Evolutionary conservation across 2,329 filamentous ascomycete species (phyloP).

Genomic region (Phyllachora maydis): DNA sequence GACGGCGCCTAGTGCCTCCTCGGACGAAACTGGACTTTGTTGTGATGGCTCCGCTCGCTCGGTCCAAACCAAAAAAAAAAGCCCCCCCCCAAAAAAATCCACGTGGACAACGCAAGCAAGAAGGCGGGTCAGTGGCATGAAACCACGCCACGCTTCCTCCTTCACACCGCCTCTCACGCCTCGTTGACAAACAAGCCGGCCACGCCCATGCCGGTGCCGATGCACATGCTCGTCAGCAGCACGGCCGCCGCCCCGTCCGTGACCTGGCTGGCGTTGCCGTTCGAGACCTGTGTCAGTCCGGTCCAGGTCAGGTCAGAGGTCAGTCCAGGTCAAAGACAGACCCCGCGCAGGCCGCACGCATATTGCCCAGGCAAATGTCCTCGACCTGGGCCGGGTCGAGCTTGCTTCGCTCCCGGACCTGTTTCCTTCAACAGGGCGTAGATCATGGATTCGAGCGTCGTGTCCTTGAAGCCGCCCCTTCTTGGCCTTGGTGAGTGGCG

Average conservation of each 20-base stretch:
- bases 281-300: slow-evolving; percentile 39
- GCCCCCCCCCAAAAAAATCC: no score
- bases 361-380: slow-evolving; percentile 86
- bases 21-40: no score
- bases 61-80: no score
- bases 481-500: slow-evolving; percentile 67
- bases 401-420: slow-evolving; percentile 48
- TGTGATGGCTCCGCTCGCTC: no score
- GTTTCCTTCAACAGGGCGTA: slow-evolving; percentile 67
- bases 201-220: slow-evolving; percentile 50
- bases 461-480: slow-evolving; percentile 97
- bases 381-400: slow-evolving; percentile 66
- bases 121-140: no score
- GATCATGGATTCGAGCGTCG: slow-evolving; percentile 66
- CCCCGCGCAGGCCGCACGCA: slow-evolving; percentile 23
- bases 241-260: slow-evolving; percentile 71
- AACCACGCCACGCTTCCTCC: neutral
- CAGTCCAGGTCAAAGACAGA: neutral
- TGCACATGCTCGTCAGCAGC: slow-evolving; percentile 79
- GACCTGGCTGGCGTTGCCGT: slow-evolving; percentile 78
- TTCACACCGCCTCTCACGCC: slow-evolving; percentile 5
- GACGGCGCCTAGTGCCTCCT: no score
- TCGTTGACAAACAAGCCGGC: slow-evolving; percentile 46
- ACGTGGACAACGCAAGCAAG: no score
- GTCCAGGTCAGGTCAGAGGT: no score